Percentiles rank a stretch among this genome's conserved stretches.
Evolutionary conservation across 139 green algal genomes (phyloP).

Genomic region (Chlamydomonas asymmetrica): DNA sequence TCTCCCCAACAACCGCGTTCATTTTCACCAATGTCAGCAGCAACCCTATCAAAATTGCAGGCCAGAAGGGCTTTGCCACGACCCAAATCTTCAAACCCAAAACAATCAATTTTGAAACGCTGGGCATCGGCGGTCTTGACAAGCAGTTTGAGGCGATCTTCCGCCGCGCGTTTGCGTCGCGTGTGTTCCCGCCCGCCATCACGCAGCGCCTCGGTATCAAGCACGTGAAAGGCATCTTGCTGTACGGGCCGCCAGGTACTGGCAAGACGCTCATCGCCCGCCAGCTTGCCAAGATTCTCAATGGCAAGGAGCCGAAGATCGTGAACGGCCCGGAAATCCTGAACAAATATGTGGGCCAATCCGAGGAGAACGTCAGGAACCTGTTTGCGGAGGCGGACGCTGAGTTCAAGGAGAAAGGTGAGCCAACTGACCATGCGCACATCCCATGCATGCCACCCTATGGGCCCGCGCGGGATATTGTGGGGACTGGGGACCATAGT

Average conservation of each 20-base stretch:
- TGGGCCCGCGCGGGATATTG: neutral
- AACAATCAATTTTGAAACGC: constrained; percentile 94
- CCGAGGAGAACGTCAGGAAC: constrained; percentile 96
- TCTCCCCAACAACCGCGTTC: constrained; percentile 63
- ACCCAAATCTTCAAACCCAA: constrained; percentile 95
- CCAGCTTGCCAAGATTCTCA: constrained; percentile 99
- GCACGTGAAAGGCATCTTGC: constrained; percentile 82
- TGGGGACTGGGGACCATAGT: no score
- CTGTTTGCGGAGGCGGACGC: constrained; percentile 95
- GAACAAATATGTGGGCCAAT: constrained; percentile 95
- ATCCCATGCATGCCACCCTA: neutral
- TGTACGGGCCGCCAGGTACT: constrained; percentile 70
- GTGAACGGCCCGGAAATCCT: constrained; percentile 80
- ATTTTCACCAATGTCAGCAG: constrained; percentile 68
- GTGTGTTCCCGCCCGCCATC: constrained; percentile 89
- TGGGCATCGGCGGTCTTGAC: constrained; percentile 97
- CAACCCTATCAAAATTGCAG: constrained; percentile 76
- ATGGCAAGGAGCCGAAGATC: constrained; percentile 96
- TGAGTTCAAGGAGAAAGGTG: constrained; percentile 73
- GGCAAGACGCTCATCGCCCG: constrained; percentile 99
- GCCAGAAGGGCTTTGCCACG: constrained; percentile 70
- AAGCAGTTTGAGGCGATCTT: constrained; percentile 98
- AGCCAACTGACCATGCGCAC: neutral
- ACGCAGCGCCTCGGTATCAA: constrained; percentile 92
- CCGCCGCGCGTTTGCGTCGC: constrained; percentile 91